Evolutionary conservation across 805 yeast genomes (phyloP).

Genomic region (Sugiyamaella qingdaonensis): DNA sequence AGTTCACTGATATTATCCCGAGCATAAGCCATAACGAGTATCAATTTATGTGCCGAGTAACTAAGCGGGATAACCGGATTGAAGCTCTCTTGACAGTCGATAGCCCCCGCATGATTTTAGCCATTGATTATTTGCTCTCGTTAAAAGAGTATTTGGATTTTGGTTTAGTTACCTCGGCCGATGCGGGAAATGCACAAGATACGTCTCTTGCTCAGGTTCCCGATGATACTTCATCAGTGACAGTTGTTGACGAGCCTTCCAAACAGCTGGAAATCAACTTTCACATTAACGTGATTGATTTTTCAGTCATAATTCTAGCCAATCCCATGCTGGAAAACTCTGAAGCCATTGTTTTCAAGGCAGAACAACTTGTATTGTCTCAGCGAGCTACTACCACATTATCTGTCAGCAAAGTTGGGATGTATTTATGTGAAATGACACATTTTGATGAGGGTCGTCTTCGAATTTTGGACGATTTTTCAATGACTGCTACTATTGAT

Average conservation of each 20-base stretch:
- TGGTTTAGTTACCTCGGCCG: constrained; percentile 36
- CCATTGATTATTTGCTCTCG: constrained; percentile 81
- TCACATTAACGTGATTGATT: constrained; percentile 64
- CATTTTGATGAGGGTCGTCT: constrained; percentile 55
- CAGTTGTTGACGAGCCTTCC: constrained; percentile 12
- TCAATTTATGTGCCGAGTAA: constrained; percentile 62
- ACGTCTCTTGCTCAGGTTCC: constrained; percentile 6
- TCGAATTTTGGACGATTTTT: constrained; percentile 84
- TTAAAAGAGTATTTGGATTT: constrained; percentile 59
- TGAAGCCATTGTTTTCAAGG: constrained; percentile 86
- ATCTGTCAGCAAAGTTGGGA: constrained; percentile 73
- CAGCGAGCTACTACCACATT: constrained; percentile 64
- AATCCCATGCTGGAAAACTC: constrained; percentile 65
- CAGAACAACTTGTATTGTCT: constrained; percentile 70
- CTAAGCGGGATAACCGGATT: constrained; percentile 37
- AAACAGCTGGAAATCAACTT: constrained; percentile 17
- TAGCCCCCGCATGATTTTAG: constrained; percentile 74
- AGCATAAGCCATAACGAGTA: constrained; percentile 54
- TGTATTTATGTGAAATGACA: constrained; percentile 79
- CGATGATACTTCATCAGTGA: constrained; percentile 8
- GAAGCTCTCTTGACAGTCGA: constrained; percentile 63
- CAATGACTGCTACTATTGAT: constrained; percentile 70
- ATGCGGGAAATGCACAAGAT: constrained; percentile 11
- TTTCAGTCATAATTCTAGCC: constrained; percentile 75
- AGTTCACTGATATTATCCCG: constrained; percentile 79